Conservation (phyloP, 1,139 yeast species). For the Saccharomyces hybrid region DNA sequence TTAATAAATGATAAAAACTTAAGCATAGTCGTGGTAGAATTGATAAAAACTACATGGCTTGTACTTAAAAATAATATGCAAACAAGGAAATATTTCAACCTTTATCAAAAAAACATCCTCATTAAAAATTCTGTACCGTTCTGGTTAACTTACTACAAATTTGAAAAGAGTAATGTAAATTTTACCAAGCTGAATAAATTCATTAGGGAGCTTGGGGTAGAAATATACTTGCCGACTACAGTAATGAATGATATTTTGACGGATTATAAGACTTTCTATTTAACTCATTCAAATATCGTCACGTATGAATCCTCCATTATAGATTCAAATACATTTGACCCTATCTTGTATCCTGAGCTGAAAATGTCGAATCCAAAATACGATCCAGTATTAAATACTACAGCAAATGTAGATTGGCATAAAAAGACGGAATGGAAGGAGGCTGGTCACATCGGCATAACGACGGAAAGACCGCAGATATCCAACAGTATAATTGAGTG, state of each 20-base stretch:
- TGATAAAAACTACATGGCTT: conserved; percentile 36
- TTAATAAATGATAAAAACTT: conserved; percentile 32
- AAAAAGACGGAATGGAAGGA: conserved; percentile 37
- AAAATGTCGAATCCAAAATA: conserved; percentile 26
- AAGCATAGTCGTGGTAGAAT: conserved; percentile 34
- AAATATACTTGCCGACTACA: conserved; percentile 42
- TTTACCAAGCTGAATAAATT: conserved; percentile 39
- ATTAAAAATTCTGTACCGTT: conserved; percentile 40
- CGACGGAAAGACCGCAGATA: conserved; percentile 49
- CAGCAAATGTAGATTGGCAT: conserved; percentile 23
- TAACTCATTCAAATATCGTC: conserved; percentile 25
- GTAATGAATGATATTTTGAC: conserved; percentile 39
- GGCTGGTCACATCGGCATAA: conserved; percentile 56
- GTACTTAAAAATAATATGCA: conserved; percentile 30
- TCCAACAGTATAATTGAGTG: conserved; percentile 39
- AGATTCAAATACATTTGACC: conserved; percentile 11
- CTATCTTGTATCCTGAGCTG: conserved; percentile 22
- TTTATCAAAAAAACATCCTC: conserved; percentile 35
- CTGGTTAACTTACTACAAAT: conserved; percentile 52
- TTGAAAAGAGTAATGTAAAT: conserved; percentile 41
- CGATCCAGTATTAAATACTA: conserved; percentile 8
- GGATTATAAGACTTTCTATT: conserved; percentile 31
- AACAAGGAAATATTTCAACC: conserved; percentile 40
- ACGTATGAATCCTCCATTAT: conserved; percentile 9
- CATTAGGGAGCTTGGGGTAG: conserved; percentile 37